These are phyloP conservation scores for Lipomyces orientalis DNA, from an alignment of 805 yeast species.

Conservation along the genomic window DNA sequence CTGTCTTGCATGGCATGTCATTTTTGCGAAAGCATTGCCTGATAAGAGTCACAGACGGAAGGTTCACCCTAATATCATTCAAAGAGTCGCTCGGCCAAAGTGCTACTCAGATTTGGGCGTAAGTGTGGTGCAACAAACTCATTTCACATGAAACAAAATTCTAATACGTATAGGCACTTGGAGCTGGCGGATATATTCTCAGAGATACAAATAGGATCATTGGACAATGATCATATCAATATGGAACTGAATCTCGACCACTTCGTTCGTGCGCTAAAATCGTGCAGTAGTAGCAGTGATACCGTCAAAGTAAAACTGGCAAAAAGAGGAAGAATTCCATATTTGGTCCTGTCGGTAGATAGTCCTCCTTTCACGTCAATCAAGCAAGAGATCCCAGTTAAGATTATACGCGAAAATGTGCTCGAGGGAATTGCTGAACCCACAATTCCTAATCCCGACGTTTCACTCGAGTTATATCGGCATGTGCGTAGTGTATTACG, in stretches of 20 bases:
- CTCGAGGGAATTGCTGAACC: slow-evolving; percentile 68
- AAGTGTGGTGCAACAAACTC: slow-evolving; percentile 6
- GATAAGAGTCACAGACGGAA: slow-evolving; percentile 58
- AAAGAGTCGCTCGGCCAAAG: slow-evolving; percentile 49
- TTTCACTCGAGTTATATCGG: slow-evolving; percentile 56
- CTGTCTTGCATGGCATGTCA: slow-evolving; percentile 46
- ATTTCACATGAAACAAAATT: not conserved
- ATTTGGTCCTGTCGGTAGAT: slow-evolving; percentile 60
- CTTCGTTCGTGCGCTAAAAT: slow-evolving; percentile 61
- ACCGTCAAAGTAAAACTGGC: slow-evolving; percentile 39
- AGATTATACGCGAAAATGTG: slow-evolving; percentile 60
- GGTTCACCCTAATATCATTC: slow-evolving; percentile 54
- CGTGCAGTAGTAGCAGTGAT: slow-evolving; percentile 54
- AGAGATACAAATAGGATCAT: slow-evolving; percentile 11
- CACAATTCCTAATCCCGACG: slow-evolving; percentile 57
- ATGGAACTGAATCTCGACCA: slow-evolving; percentile 69
- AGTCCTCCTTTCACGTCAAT: slow-evolving; percentile 61
- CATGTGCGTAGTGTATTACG: slow-evolving; percentile 38
- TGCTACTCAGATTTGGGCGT: slow-evolving; percentile 70
- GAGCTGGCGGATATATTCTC: slow-evolving; percentile 22
- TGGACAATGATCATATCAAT: slow-evolving; percentile 59
- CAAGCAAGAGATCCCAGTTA: slow-evolving; percentile 62
- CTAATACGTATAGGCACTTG: slow-evolving; percentile 12
- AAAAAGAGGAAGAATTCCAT: slow-evolving; percentile 52
- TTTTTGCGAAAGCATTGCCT: slow-evolving; percentile 61